Conservation (phyloP, 768 basidiomycete genomes). For the Cystobasidium onofrii region DNA sequence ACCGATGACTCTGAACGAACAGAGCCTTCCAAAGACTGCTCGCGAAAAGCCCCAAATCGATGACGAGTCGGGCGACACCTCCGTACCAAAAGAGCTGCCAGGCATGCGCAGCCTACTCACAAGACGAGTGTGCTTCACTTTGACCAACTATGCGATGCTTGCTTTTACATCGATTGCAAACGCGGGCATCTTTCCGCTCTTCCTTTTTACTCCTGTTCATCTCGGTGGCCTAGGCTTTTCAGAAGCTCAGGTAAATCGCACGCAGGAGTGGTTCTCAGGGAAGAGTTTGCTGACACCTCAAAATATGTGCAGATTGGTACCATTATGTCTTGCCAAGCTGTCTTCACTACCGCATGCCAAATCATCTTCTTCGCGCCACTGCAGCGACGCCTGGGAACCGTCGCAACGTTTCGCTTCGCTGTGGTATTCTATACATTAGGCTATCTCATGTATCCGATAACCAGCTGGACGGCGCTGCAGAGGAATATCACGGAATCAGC, state of each 20-base stretch:
- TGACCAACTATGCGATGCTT: conserved; percentile 27
- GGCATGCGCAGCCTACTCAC: conserved; percentile 12
- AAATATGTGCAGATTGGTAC: conserved; percentile 16
- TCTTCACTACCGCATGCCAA: conserved; percentile 32
- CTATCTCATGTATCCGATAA: conserved; percentile 34
- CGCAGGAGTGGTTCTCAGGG: no score
- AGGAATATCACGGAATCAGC: neutral
- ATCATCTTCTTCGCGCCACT: conserved; percentile 39
- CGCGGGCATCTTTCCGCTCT: conserved; percentile 35
- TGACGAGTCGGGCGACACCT: neutral
- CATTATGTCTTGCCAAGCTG: conserved; percentile 35
- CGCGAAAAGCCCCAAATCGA: neutral
- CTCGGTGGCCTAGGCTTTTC: conserved; percentile 36
- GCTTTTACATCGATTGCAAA: conserved; percentile 11
- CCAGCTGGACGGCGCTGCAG: neutral
- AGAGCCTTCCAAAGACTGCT: neutral
- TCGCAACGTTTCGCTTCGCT: conserved; percentile 29
- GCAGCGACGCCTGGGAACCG: conserved; percentile 35
- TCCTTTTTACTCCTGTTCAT: conserved; percentile 36
- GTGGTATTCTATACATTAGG: conserved; percentile 35
- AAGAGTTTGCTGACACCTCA: neutral
- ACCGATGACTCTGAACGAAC: neutral
- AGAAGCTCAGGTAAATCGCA: conserved; percentile 10
- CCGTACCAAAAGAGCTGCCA: neutral
- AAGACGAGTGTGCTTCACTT: conserved; percentile 4